Percentiles rank a stretch among this genome's conserved stretches.
phyloP scores from a whole-genome alignment of 345 rosid genomes.

The Hypericum perforatum region DNA sequence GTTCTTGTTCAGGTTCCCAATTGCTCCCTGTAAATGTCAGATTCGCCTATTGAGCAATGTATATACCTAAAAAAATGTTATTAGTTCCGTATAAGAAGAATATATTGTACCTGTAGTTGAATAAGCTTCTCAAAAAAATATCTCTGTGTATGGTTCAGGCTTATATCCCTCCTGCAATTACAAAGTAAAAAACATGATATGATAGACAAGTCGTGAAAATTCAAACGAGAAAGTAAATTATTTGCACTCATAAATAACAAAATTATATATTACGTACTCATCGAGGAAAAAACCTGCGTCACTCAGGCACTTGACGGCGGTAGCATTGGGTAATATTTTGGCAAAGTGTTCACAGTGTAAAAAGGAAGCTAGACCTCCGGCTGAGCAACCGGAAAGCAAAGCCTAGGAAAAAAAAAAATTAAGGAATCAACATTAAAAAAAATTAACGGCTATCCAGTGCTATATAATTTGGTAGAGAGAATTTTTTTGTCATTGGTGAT shows the following conservation, averaged over 20 bases:
- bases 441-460: not conserved
- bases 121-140: slow-evolving; percentile 45
- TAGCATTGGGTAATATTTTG: slow-evolving; percentile 40
- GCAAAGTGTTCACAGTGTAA: slow-evolving; percentile 68
- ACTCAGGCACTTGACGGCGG: slow-evolving; percentile 84
- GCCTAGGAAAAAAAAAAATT: slow-evolving; percentile 35
- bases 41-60: slow-evolving; percentile 3
- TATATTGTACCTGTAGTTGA: slow-evolving; percentile 44
- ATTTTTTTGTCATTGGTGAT: too few relatives aligned
- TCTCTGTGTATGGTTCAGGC: slow-evolving; percentile 54
- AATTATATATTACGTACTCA: slow-evolving; percentile 34
- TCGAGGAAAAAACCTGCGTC: slow-evolving; percentile 94
- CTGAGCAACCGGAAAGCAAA: slow-evolving; percentile 96
- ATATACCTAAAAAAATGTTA: too few relatives aligned
- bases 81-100: not conserved
- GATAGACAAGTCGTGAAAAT: not conserved
- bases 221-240: not conserved
- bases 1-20: slow-evolving; percentile 45
- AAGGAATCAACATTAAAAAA: not conserved
- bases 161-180: slow-evolving; percentile 57
- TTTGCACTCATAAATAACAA: too few relatives aligned
- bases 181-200: not conserved
- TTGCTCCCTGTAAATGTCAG: slow-evolving; percentile 46
- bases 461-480: too few relatives aligned
- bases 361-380: slow-evolving; percentile 83